Percentiles rank a stretch among this genome's conserved stretches.
These are phyloP conservation scores for Crithidia bombi DNA, from an alignment of 208 protist genomes.

Conservation along the genomic window DNA sequence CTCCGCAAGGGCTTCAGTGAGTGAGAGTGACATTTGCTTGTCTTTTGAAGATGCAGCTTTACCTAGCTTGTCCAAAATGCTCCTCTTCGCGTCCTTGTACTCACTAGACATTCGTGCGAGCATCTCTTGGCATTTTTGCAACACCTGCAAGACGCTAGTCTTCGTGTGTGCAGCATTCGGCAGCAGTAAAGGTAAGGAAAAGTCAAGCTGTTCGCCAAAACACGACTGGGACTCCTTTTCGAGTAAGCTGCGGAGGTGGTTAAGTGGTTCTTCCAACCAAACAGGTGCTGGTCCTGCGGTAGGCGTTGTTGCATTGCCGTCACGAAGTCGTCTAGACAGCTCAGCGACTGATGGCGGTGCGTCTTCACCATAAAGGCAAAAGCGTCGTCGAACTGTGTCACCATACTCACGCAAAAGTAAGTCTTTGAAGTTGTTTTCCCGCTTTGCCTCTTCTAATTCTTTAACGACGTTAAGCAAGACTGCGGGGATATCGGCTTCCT, in stretches of 20 bases:
- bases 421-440: slow-evolving; percentile 47
- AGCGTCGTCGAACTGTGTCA: slow-evolving; percentile 34
- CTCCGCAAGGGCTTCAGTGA: slow-evolving; percentile 26
- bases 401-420: slow-evolving; percentile 61
- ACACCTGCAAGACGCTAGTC: slow-evolving; percentile 16
- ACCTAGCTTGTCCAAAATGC: slow-evolving; percentile 7
- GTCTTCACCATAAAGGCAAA: slow-evolving; percentile 53
- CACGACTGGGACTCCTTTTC: slow-evolving; percentile 1
- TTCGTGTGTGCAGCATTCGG: slow-evolving; percentile 20
- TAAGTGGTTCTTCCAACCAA: slow-evolving; percentile 33
- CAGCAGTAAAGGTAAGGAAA: slow-evolving; percentile 17
- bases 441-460: slow-evolving; percentile 54
- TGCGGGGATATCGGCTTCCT: slow-evolving; percentile 36
- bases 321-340: slow-evolving; percentile 15
- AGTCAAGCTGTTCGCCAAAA: slow-evolving; percentile 11
- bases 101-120: slow-evolving; percentile 13
- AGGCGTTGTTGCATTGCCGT: slow-evolving; percentile 1
- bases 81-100: slow-evolving; percentile 19
- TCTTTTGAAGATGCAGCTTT: no score
- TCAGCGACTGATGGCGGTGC: slow-evolving; percentile 31
- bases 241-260: slow-evolving; percentile 8
- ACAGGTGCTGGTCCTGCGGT: slow-evolving; percentile 2
- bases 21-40: background rate
- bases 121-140: slow-evolving; percentile 1
- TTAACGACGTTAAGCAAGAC: slow-evolving; percentile 54